phyloP scores from a whole-genome alignment of 1,284 basidiomycete species.

The Cutaneotrichosporon dermatis region DNA sequence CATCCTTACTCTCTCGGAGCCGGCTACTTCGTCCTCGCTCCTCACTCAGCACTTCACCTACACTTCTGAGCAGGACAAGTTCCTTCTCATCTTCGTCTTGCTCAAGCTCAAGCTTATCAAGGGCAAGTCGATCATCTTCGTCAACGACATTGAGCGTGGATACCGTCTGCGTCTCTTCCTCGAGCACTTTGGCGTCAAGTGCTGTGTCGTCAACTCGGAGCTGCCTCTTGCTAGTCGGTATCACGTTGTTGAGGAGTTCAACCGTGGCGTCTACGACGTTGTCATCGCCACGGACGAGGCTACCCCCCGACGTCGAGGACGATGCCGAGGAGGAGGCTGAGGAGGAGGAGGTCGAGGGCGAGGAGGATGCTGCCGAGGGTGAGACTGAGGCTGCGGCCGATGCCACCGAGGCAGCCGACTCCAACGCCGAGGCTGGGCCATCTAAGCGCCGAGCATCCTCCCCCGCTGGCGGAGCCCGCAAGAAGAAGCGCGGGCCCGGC shows the following conservation, averaged over 20 bases:
- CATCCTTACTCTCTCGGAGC: slow-evolving; percentile 80
- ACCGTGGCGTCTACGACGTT: slow-evolving; percentile 97
- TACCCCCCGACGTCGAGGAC: slow-evolving; percentile 53
- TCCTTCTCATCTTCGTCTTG: slow-evolving; percentile 91
- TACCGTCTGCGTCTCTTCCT: slow-evolving; percentile 95
- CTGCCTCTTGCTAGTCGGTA: slow-evolving; percentile 93
- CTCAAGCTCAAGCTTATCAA: slow-evolving; percentile 90
- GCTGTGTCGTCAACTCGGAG: slow-evolving; percentile 94
- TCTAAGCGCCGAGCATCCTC: slow-evolving; percentile 41
- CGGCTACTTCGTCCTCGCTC: slow-evolving; percentile 60
- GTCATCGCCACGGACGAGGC: slow-evolving; percentile 96
- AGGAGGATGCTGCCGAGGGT: slow-evolving; percentile 35
- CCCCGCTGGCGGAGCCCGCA: slow-evolving; percentile 10
- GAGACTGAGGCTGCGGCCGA: too few species aligned
- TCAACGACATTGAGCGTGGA: slow-evolving; percentile 91
- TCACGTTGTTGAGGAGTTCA: slow-evolving; percentile 97
- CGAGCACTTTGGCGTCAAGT: slow-evolving; percentile 95
- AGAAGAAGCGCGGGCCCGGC: slow-evolving; percentile 59
- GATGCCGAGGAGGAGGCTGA: slow-evolving; percentile 47
- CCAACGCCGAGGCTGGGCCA: slow-evolving; percentile 44
- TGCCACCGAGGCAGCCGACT: slow-evolving; percentile 32
- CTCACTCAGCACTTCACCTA: slow-evolving; percentile 81
- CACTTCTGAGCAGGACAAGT: slow-evolving; percentile 91
- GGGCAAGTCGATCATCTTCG: slow-evolving; percentile 95
- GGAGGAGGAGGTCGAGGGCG: slow-evolving; percentile 41